These are phyloP conservation scores for Chytriomyces confervae DNA, from an alignment of 192 early-diverging fungal species.

Conservation along the genomic window DNA sequence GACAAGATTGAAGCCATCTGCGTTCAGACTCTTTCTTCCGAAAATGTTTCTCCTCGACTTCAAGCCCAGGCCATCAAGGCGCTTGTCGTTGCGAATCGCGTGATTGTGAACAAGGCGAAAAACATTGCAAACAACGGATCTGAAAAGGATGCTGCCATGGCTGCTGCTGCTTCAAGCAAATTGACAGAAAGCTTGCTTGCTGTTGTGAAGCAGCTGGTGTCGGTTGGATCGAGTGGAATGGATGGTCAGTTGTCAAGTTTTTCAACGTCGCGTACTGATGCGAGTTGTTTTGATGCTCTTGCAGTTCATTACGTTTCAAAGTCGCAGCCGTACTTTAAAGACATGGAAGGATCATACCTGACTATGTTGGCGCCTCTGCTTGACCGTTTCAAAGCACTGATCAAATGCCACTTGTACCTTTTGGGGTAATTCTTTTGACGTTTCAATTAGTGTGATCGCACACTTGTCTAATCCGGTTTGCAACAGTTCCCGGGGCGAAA, in stretches of 20 bases:
- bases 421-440: not conserved
- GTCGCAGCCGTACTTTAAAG: constrained; percentile 13
- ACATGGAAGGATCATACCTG: not conserved
- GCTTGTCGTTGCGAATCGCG: constrained; percentile 16
- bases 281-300: too few relatives aligned
- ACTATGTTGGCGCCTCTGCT: not conserved
- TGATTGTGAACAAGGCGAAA: not conserved
- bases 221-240: constrained; percentile 3
- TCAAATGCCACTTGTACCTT: constrained; percentile 21
- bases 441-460: too few relatives aligned
- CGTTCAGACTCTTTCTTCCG: constrained; percentile 3
- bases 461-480: too few relatives aligned
- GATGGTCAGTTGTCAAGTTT: not conserved
- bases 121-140: not conserved
- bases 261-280: too few relatives aligned
- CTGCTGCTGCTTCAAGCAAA: not conserved
- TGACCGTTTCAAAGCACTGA: constrained; percentile 22
- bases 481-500: not conserved
- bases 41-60: not conserved
- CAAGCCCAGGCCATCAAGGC: constrained; percentile 25
- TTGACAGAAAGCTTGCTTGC: constrained; percentile 16
- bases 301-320: constrained; percentile 15
- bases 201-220: constrained; percentile 15
- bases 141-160: not conserved
- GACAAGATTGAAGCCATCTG: constrained; percentile 27